These are phyloP conservation scores for Cryphonectria nitschkei DNA, from an alignment of 2,329 filamentous ascomycete genomes.

Conservation along the genomic window DNA sequence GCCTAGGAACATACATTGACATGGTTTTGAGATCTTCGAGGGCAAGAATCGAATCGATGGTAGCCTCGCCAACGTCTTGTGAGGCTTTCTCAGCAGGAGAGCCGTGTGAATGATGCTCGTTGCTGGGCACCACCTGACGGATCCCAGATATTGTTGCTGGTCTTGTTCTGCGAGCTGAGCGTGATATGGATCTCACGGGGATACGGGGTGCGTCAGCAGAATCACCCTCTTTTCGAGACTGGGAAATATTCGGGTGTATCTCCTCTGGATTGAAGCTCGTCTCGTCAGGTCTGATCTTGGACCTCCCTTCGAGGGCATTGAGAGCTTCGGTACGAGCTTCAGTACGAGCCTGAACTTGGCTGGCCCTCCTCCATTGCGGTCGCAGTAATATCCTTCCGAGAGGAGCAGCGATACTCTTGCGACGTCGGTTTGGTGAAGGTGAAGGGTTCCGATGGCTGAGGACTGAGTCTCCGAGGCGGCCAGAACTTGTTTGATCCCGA, in stretches of 20 bases:
- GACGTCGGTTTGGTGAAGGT: background rate
- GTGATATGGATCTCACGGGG: background rate
- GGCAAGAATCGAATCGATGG: background rate
- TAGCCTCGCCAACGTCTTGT: background rate
- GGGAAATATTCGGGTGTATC: background rate
- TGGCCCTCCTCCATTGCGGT: background rate
- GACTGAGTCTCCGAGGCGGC: background rate
- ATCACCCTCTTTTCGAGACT: background rate
- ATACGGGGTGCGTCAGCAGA: background rate
- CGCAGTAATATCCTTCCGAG: background rate
- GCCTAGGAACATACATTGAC: background rate
- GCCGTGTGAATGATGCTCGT: background rate
- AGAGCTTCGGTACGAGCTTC: background rate
- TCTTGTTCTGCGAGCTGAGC: background rate
- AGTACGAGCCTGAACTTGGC: background rate
- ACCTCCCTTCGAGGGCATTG: background rate
- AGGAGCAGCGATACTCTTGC: background rate
- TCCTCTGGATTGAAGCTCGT: background rate
- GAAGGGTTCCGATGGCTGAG: background rate
- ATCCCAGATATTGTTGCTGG: background rate
- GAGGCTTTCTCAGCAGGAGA: background rate
- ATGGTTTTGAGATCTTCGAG: background rate
- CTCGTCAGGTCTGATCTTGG: too few relatives aligned
- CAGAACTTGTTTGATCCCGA: too few relatives aligned
- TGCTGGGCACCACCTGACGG: background rate